These are phyloP conservation scores for Aspergillus coremiiformis DNA, from an alignment of 495 filamentous ascomycete species.

Conservation along the genomic window DNA sequence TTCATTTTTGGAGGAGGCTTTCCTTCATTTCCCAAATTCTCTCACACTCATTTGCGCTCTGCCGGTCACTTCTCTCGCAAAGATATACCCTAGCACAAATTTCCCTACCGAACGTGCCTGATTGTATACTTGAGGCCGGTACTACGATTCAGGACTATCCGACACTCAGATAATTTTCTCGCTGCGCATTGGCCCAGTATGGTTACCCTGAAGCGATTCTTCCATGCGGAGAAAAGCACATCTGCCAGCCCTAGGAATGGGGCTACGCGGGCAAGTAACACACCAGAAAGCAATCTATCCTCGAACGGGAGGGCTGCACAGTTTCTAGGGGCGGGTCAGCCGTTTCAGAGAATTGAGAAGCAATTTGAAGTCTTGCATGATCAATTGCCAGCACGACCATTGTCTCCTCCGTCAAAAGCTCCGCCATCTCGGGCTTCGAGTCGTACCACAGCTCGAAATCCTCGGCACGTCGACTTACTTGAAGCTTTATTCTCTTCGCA, in stretches of 20 bases:
- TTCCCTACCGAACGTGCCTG: background rate
- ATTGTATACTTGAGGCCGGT: background rate
- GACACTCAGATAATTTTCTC: background rate
- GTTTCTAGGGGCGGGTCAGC: constrained; percentile 22
- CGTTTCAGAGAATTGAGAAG: constrained; percentile 35
- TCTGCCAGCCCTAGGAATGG: constrained; percentile 10
- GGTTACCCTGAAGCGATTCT: constrained; percentile 34
- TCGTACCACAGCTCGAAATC: constrained; percentile 5
- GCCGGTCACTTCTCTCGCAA: background rate
- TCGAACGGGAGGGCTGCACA: constrained; percentile 10
- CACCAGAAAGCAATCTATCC: constrained; percentile 4
- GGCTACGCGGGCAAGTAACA: constrained; percentile 9
- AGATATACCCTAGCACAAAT: background rate
- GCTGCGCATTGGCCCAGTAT: constrained; percentile 16
- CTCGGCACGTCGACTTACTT: constrained; percentile 37
- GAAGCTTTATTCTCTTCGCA: constrained; percentile 31
- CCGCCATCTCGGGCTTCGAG: constrained; percentile 18
- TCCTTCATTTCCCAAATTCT: background rate
- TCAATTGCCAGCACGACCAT: constrained; percentile 23
- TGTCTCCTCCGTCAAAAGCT: constrained; percentile 22
- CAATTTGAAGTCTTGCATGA: constrained; percentile 38
- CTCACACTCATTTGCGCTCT: background rate
- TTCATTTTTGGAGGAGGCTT: background rate
- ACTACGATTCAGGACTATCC: background rate
- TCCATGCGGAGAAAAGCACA: constrained; percentile 24